These are phyloP conservation scores for Trifolium subterraneum DNA, from an alignment of 306 rosid genomes.

Conservation along the genomic window DNA sequence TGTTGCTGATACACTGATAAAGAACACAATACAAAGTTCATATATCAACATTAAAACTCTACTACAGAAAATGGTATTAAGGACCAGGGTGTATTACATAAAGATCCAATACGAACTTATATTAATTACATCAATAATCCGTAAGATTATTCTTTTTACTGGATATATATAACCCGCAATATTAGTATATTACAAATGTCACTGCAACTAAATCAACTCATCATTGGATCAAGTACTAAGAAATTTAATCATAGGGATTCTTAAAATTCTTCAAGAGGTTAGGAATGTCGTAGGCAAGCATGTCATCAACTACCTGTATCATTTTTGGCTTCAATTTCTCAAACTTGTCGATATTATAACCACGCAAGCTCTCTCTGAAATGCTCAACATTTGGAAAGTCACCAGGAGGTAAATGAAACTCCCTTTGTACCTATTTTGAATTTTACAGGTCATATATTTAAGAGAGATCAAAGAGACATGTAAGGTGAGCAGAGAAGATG, in stretches of 20 bases:
- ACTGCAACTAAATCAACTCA: constrained; percentile 24
- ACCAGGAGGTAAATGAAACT: constrained; percentile 83
- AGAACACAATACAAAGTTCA: constrained; percentile 5
- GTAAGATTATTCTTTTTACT: not conserved
- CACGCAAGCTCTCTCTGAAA: constrained; percentile 64
- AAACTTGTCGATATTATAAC: constrained; percentile 75
- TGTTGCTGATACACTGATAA: not conserved
- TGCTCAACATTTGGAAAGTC: constrained; percentile 86
- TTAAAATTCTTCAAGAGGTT: constrained; percentile 77
- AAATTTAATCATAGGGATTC: constrained; percentile 69
- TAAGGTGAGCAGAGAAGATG: not conserved
- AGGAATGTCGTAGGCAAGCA: constrained; percentile 88
- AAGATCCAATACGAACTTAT: constrained; percentile 29
- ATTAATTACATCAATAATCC: constrained; percentile 9
- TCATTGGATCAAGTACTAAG: not conserved
- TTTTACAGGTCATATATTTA: constrained; percentile 16
- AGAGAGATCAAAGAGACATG: constrained; percentile 22
- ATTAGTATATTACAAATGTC: constrained; percentile 30
- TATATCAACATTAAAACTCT: not conserved
- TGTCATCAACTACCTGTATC: constrained; percentile 83
- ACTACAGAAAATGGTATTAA: constrained; percentile 2
- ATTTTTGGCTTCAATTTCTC: constrained; percentile 83
- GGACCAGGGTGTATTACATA: constrained; percentile 5
- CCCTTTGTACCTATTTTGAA: constrained; percentile 76
- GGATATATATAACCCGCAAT: not conserved